Percentiles rank a stretch among this genome's conserved stretches.
Conservation (phyloP, 1,139 yeast species). For the Williopsis jadinii region DNA sequence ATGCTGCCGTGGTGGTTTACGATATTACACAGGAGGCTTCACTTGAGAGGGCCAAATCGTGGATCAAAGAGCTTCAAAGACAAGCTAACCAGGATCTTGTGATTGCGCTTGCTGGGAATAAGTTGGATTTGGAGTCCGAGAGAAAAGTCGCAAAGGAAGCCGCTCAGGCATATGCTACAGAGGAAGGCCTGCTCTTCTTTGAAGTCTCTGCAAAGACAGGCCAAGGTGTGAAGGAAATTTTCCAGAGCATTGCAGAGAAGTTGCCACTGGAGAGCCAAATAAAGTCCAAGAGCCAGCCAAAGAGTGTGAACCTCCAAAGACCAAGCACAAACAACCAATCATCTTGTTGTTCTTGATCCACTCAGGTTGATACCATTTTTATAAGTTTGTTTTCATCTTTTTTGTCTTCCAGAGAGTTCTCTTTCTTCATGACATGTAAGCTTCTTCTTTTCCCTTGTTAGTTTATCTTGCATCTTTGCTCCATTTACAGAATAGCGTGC, state of each 20-base stretch:
- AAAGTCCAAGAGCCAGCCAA: slow-evolving; percentile 22
- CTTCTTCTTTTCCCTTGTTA: no score
- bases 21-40: slow-evolving; percentile 67
- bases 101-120: slow-evolving; percentile 80
- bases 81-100: slow-evolving; percentile 82
- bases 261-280: slow-evolving; percentile 39
- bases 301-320: slow-evolving; percentile 34
- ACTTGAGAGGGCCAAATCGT: slow-evolving; percentile 81
- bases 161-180: slow-evolving; percentile 57
- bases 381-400: no score
- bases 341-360: slow-evolving; percentile 26
- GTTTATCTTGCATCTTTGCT: no score
- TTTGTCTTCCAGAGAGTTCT: no score
- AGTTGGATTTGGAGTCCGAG: slow-evolving; percentile 55
- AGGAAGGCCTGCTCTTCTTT: slow-evolving; percentile 72
- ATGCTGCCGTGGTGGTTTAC: slow-evolving; percentile 75
- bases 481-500: no score
- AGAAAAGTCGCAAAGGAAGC: slow-evolving; percentile 49
- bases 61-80: slow-evolving; percentile 92
- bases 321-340: slow-evolving; percentile 40
- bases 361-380: no score
- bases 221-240: slow-evolving; percentile 70
- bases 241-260: slow-evolving; percentile 73
- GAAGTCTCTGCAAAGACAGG: slow-evolving; percentile 96
- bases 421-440: no score